Conservation (phyloP, 148 eudicot genomes). For the Agrostemma githago region DNA sequence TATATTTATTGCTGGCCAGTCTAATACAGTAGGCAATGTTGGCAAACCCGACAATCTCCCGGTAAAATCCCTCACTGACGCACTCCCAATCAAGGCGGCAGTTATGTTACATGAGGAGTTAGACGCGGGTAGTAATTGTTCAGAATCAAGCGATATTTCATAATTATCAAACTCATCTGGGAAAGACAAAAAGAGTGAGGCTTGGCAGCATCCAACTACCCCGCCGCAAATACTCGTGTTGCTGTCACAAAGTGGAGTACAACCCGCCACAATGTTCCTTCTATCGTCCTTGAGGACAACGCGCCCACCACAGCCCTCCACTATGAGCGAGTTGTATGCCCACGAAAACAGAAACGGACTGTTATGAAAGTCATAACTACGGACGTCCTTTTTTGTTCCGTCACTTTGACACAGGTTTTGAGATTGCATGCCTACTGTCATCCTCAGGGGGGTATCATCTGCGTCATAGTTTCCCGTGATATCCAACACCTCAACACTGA, state of each 20-base stretch:
- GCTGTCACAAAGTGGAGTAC: slow-evolving; percentile 21
- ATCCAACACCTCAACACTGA: slow-evolving; percentile 17
- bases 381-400: neutral
- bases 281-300: slow-evolving; percentile 17
- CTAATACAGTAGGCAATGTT: neutral
- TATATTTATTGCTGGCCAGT: neutral
- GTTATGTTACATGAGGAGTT: slow-evolving; percentile 8
- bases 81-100: slow-evolving; percentile 9
- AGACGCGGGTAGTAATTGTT: neutral
- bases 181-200: slow-evolving; percentile 13
- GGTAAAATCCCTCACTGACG: neutral
- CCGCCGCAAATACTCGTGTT: slow-evolving; percentile 4
- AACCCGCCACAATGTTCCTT: slow-evolving; percentile 7
- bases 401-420: slow-evolving; percentile 10
- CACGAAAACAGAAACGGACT: slow-evolving; percentile 22
- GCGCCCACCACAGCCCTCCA: slow-evolving; percentile 24
- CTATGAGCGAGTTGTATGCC: slow-evolving; percentile 11
- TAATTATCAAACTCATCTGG: slow-evolving; percentile 9
- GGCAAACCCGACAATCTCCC: slow-evolving; percentile 7
- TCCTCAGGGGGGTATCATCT: neutral
- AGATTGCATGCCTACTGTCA: slow-evolving; percentile 10
- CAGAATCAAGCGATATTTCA: slow-evolving; percentile 1
- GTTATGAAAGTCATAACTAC: neutral
- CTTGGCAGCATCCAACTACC: slow-evolving; percentile 16
- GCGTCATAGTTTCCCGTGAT: neutral